Evolutionary conservation across 129 eudicot species (phyloP), one percentile per base, ranked within the genome.

Genomic region (Centella asiatica): DNA sequence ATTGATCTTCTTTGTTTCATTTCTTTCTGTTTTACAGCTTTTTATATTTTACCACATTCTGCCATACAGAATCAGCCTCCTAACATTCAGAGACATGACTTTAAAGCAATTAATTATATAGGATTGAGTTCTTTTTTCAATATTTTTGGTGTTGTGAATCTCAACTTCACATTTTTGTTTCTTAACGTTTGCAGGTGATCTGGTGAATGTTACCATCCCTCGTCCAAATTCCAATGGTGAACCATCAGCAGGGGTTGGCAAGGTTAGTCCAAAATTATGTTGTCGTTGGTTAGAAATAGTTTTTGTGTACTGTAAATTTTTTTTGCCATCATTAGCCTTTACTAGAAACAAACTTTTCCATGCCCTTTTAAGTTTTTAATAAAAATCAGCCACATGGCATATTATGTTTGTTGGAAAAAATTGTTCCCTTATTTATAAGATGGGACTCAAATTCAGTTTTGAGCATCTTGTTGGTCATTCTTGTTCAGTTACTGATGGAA

Each of bases 221-320:
- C 95, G 99, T 47, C 99, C 99, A 23, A 67, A 72, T 42, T 83
- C 95, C 44, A 78, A 68, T 25, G 96, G 92, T 0, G 99, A 87
- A 76, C 83, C 80, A 31, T 61, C 79, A n/a, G 85, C 96, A 15
- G 99, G 99, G 31, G 80, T 87, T 58, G 99, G 99, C 70, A 92
- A 88, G 96, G 96, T 92, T 77, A 62, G 62, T n/a, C 24, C 27
- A 56, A 27, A 34, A 56, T 23, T 22, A 31, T 56, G 0, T 54
- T 44, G 48, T 5, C 32, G 33, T 54, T 29, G 36, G 37, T 53
- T 52, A 53, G 6, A 11, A 4, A 7, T 14, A 14, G 10, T 54
- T 13, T 23, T 1, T n/a, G 90, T 78, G 44, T 19, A 1, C 20
- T 8, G n/a, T 32, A 20, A 14, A 11, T 47, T 36, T 45, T 9